A percentile compares a stretch with the other conserved stretches of the same genome.
Evolutionary conservation across 2,329 filamentous ascomycete genomes (phyloP).

Genomic region (Penicillium sp.): DNA sequence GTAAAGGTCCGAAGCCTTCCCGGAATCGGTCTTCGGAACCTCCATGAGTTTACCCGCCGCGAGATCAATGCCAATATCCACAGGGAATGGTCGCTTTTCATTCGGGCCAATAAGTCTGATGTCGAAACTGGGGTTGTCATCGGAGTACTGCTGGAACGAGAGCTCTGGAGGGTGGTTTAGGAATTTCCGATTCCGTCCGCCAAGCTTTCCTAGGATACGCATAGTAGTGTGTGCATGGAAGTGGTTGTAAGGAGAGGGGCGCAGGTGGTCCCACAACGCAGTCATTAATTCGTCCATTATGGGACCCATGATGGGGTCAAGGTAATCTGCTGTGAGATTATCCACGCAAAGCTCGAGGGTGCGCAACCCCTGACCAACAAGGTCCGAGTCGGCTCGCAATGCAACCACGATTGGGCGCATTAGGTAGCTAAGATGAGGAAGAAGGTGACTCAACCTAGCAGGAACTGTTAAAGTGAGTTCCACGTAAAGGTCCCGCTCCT

Average conservation of each 20-base stretch:
- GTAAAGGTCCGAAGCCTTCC: slow-evolving; percentile 68
- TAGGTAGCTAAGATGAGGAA: slow-evolving; percentile 92
- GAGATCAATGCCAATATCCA: slow-evolving; percentile 80
- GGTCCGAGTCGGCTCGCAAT: slow-evolving; percentile 81
- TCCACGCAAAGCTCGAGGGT: slow-evolving; percentile 97
- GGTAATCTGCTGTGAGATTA: slow-evolving; percentile 94
- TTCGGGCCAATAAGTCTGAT: slow-evolving; percentile 85
- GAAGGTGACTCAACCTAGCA: slow-evolving; percentile 84
- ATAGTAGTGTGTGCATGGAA: slow-evolving; percentile 98
- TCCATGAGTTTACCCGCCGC: slow-evolving; percentile 88
- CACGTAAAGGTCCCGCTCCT: slow-evolving; percentile 92
- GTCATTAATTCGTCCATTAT: slow-evolving; percentile 99
- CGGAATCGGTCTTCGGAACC: slow-evolving; percentile 60
- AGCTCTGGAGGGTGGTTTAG: slow-evolving; percentile 86
- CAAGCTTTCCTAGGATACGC: slow-evolving; percentile 93
- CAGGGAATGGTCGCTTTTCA: slow-evolving; percentile 82
- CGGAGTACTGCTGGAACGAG: slow-evolving; percentile 77
- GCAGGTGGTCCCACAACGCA: slow-evolving; percentile 91
- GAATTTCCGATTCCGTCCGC: slow-evolving; percentile 92
- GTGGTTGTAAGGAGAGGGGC: slow-evolving; percentile 91
- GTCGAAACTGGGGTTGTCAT: slow-evolving; percentile 85
- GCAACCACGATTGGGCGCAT: slow-evolving; percentile 98
- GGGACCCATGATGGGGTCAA: slow-evolving; percentile 98
- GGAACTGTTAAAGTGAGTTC: slow-evolving; percentile 96
- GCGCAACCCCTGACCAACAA: slow-evolving; percentile 89